Conservation (phyloP, 2,329 filamentous ascomycete species). For the Diplocarpon mali region DNA sequence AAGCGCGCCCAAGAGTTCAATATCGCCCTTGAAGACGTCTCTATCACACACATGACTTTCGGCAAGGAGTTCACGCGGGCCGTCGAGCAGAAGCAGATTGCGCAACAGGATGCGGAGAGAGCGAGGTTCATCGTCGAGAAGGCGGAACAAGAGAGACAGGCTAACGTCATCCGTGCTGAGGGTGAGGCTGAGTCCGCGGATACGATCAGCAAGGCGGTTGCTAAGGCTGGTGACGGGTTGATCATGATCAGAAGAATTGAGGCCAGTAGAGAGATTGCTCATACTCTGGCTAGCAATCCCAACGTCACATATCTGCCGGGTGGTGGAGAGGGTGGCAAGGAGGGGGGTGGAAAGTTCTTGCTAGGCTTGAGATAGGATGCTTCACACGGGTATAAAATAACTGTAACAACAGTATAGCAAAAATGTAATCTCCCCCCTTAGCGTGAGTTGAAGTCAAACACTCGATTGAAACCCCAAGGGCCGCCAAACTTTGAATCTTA, state of each 20-base stretch:
- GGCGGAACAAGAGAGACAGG: slow-evolving; percentile 96
- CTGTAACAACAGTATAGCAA: slow-evolving; percentile 19
- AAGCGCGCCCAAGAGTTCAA: slow-evolving; percentile 95
- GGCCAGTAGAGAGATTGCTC: slow-evolving; percentile 89
- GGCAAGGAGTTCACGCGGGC: slow-evolving; percentile 97
- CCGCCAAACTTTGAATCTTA: too few relatives aligned
- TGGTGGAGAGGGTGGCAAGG: slow-evolving; percentile 50
- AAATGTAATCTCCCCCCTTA: slow-evolving; percentile 21
- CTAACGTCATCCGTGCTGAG: slow-evolving; percentile 95
- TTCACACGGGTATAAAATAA: slow-evolving; percentile 7
- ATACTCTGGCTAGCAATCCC: slow-evolving; percentile 78
- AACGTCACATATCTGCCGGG: slow-evolving; percentile 93
- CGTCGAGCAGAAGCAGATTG: slow-evolving; percentile 99
- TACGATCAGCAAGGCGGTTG: slow-evolving; percentile 86
- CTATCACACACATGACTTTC: slow-evolving; percentile 99
- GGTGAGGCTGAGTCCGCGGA: slow-evolving; percentile 96
- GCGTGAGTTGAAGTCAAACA: slow-evolving; percentile 1
- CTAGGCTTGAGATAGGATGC: slow-evolving; percentile 45
- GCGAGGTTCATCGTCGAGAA: slow-evolving; percentile 97
- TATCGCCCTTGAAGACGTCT: slow-evolving; percentile 96
- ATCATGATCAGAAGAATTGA: slow-evolving; percentile 96
- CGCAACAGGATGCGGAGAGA: slow-evolving; percentile 95
- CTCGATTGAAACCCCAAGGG: too few relatives aligned
- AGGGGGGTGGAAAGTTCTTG: slow-evolving; percentile 46
- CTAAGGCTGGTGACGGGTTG: slow-evolving; percentile 85